A percentile compares a stretch with the other conserved stretches of the same genome.
phyloP scores from a whole-genome alignment of 2,329 filamentous ascomycete genomes.

The Pyrenophora graminea region DNA sequence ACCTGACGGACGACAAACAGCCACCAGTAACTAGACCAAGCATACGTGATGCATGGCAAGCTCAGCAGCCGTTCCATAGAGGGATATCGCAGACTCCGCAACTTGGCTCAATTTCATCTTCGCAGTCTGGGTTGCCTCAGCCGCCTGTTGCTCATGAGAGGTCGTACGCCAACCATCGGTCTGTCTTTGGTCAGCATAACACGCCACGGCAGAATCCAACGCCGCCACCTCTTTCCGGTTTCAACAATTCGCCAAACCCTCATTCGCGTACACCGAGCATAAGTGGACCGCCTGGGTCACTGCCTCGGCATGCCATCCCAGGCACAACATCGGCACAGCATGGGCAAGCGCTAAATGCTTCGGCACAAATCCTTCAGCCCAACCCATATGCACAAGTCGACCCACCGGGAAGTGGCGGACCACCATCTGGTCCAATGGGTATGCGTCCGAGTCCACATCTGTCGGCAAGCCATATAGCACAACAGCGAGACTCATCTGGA shows the following conservation, averaged over 20 bases:
- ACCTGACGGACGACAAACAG: slow-evolving; percentile 38
- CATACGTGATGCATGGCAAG: slow-evolving; percentile 38
- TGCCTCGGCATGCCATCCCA: slow-evolving; percentile 31
- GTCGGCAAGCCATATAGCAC: slow-evolving; percentile 35
- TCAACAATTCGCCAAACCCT: slow-evolving; percentile 40
- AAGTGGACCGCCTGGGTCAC: slow-evolving; percentile 32
- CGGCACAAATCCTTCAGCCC: slow-evolving; percentile 40
- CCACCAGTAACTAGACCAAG: slow-evolving; percentile 19
- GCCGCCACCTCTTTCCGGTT: slow-evolving; percentile 37
- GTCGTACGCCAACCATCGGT: slow-evolving; percentile 34
- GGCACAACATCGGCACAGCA: slow-evolving; percentile 27
- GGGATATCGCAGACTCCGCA: slow-evolving; percentile 36
- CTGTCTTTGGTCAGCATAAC: slow-evolving; percentile 42
- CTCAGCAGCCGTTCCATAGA: slow-evolving; percentile 33
- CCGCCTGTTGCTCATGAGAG: slow-evolving; percentile 28
- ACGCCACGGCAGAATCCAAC: slow-evolving; percentile 39
- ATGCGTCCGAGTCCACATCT: slow-evolving; percentile 45
- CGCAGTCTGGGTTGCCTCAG: slow-evolving; percentile 35
- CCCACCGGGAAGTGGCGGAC: slow-evolving; percentile 33
- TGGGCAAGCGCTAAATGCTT: slow-evolving; percentile 22
- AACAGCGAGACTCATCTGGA: slow-evolving; percentile 33
- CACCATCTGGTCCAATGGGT: slow-evolving; percentile 38
- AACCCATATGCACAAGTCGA: slow-evolving; percentile 46
- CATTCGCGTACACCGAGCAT: slow-evolving; percentile 44
- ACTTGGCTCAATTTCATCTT: slow-evolving; percentile 28